phyloP scores from a whole-genome alignment of 2,329 filamentous ascomycete species.

The Neofusicoccum laricinum region DNA sequence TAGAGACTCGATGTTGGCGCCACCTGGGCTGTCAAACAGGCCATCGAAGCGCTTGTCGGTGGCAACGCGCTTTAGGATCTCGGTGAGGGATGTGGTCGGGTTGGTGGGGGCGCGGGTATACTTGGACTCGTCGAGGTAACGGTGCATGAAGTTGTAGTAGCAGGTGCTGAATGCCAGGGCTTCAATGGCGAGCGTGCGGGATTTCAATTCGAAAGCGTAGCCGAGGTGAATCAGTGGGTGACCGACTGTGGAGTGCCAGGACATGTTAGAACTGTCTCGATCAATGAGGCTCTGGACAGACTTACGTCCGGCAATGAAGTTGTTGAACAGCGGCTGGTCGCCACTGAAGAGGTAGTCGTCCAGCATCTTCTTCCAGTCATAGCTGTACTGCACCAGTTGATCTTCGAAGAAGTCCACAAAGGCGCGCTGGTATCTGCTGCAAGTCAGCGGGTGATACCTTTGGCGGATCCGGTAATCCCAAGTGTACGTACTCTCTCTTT shows the following conservation, averaged over 20 bases:
- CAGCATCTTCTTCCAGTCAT: constrained; percentile 80
- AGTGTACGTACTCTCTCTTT: constrained; percentile 55
- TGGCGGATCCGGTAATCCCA: background rate
- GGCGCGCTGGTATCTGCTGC: constrained; percentile 75
- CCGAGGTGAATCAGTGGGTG: constrained; percentile 92
- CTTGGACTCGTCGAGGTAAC: constrained; percentile 66
- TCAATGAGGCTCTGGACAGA: constrained; percentile 12
- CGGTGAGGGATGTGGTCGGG: constrained; percentile 59
- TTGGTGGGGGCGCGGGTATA: constrained; percentile 66
- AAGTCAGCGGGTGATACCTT: background rate
- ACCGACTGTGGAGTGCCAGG: constrained; percentile 57
- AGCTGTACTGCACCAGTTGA: constrained; percentile 70
- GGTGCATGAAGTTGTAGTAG: constrained; percentile 56
- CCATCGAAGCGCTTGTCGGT: constrained; percentile 68
- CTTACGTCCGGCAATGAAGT: constrained; percentile 74
- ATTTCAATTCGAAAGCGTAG: constrained; percentile 89
- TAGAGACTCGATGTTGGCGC: constrained; percentile 64
- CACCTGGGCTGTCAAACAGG: constrained; percentile 58
- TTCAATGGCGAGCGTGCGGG: constrained; percentile 83
- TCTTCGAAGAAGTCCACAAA: constrained; percentile 97
- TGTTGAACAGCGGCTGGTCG: constrained; percentile 75
- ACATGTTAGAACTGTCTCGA: background rate
- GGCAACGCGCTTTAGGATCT: constrained; percentile 68
- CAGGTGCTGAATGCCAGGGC: constrained; percentile 68
- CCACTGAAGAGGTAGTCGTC: constrained; percentile 73